Base-by-base conservation (phyloP, 495 filamentous ascomycete genomes). In the Podospora anserina region DNA sequence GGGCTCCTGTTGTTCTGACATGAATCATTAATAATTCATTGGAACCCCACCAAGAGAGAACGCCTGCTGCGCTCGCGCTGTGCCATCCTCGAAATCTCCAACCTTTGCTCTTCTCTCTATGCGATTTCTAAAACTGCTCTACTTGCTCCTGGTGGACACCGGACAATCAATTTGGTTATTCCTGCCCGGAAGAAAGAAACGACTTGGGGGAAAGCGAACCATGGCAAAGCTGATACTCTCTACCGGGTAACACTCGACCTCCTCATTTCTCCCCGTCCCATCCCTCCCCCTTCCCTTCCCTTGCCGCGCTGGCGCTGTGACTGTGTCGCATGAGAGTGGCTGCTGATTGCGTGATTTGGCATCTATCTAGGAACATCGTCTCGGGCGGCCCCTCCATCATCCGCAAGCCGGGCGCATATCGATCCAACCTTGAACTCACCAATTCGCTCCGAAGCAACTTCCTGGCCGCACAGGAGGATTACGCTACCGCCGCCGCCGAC, bases 191-290 rank as follows among this genome's bases (percentile, higher is more conserved):
- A 58, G 18, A 28, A 61, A 61, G 20, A 61, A 61, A 61, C 20
- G 1, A 27, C n/a, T 54, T 62, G 62, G 39, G 39, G 39, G 39
- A 49, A 49, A 49, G 39, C 39, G 39, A 65, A 66, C 70, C 20
- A 92, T 89, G 82, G 88, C 88, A 82, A 91, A 92, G 82, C 84
- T 97, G 79, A 88, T 96, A 58, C 88, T 97, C 66, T 96, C 92
- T 44, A 96, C 93, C 60, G 93, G 91, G 91, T 94, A 84, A 63
- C 61, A 55, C 66, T 67, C 54, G 66, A 67, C 68, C 49, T 19
- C 66, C 56, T 62, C 66, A 39, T 28, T 13, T 7, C 23, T 23
- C 23, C 23, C 23, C 23, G 1, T 7, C 61, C 5, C 27, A 26
- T 32, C 26, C 26, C 20, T 44, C 61, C 27, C 27, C 5, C 19